These are phyloP conservation scores for Euphorbia neoarborescens DNA, from an alignment of 441 rosid species.

Conservation along the genomic window DNA sequence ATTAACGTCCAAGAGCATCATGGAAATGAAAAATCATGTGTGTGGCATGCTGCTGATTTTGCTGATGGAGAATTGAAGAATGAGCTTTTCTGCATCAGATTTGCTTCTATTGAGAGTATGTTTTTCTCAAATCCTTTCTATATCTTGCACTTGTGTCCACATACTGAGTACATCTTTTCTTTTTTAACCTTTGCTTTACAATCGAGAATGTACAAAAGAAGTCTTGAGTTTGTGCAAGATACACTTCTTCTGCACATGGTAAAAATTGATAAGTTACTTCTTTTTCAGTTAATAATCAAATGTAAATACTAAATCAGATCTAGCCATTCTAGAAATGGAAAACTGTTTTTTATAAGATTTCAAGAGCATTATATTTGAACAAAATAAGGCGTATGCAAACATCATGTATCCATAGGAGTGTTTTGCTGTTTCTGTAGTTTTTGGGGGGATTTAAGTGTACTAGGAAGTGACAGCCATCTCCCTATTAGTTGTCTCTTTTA, in stretches of 20 bases:
- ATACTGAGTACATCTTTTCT: background rate
- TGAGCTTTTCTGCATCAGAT: conserved; percentile 73
- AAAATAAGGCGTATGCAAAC: background rate
- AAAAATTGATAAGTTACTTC: background rate
- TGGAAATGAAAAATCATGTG: conserved; percentile 82
- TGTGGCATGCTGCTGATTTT: conserved; percentile 81
- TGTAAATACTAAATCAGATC: background rate
- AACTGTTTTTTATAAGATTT: background rate
- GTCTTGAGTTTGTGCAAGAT: background rate
- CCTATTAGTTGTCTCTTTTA: background rate
- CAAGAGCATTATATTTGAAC: background rate
- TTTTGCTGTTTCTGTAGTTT: background rate
- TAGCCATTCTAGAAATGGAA: background rate
- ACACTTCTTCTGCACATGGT: background rate
- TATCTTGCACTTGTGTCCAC: background rate
- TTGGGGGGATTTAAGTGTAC: background rate
- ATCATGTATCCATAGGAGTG: background rate
- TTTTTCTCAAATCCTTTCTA: too few species aligned
- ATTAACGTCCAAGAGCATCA: conserved; percentile 73
- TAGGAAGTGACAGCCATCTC: background rate
- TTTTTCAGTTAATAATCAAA: background rate
- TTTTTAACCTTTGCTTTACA: background rate
- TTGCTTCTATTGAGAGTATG: conserved; percentile 69
- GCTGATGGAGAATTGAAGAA: conserved; percentile 85
- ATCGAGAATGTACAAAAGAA: background rate